phyloP scores from a whole-genome alignment of 345 rosid genomes.

The Populus davidiana region DNA sequence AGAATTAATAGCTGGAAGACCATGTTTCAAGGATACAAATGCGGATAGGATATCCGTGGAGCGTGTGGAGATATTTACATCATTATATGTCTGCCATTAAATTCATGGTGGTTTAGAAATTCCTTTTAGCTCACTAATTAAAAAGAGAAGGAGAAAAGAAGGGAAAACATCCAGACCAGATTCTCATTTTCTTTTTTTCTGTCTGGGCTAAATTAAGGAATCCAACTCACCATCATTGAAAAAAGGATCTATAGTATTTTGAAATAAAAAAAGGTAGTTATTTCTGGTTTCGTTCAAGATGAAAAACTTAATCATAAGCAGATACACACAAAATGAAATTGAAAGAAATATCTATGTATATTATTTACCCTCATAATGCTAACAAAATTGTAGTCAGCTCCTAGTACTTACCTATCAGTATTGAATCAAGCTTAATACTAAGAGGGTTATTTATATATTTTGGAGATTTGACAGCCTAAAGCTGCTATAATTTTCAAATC shows the following conservation, averaged over 20 bases:
- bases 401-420: background rate
- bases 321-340: too few species aligned
- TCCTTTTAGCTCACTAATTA: background rate
- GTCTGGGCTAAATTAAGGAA: background rate
- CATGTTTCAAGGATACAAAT: constrained; percentile 22
- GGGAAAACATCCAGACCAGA: background rate
- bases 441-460: background rate
- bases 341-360: too few species aligned
- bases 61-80: background rate
- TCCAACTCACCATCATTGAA: background rate
- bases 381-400: background rate
- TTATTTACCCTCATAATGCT: background rate
- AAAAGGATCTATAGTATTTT: background rate
- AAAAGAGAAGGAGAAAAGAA: background rate
- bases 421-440: background rate
- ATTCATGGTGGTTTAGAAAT: background rate
- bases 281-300: too few species aligned
- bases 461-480: background rate
- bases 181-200: background rate
- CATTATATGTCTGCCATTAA: background rate
- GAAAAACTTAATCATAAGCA: too few species aligned
- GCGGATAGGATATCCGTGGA: background rate
- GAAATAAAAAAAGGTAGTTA: too few species aligned
- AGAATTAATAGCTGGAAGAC: background rate
- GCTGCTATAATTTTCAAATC: too few species aligned